Evolutionary conservation across 2,329 filamentous ascomycete species (phyloP), one percentile per base, ranked within the genome.

Genomic region (Rutstroemia sp.): DNA sequence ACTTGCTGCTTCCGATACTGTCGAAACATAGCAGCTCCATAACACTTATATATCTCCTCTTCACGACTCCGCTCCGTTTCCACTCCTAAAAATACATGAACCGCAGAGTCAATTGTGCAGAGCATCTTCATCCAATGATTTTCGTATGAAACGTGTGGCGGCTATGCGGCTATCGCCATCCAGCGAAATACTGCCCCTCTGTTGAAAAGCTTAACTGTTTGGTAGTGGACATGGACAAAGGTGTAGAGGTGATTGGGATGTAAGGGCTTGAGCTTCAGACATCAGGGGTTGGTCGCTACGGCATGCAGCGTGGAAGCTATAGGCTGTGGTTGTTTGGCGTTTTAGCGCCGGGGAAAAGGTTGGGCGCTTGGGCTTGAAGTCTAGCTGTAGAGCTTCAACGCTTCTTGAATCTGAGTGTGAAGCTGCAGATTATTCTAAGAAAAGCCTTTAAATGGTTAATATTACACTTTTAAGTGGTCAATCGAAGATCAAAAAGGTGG

Each of bases 361-460:
- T 48, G 27, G 51, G 51, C 51, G 51, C 51, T 48, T 54, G n/a
- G 38, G 30, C 6, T 47, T 48, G 42, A 38, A 16, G 23, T 34
- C 30, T 14, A 12, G 30, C 30, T 34, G 30, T 12, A 14, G 1
- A 34, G 8, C 30, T 34, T 34, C 30, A 34, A 14, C 2, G 30
- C 30, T 34, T 34, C 10, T 34, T 34, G 30, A 34, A 12, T 34
- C 9, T 12, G 30, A 34, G 30, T 34, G 30, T 10, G 10, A 34
- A 34, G 30, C 30, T 34, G 30, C 30, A 34, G 30, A 34, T 34
- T 34, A 14, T 34, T 34, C 14, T 34, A 34, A 34, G 10, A 34
- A 34, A 34, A 34, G 12, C 9, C 10, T 9, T 34, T 10, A 12
- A 4, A 12, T 14, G 4, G 4, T 34, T 3, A 14, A 34, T 34